These are phyloP conservation scores for Cercospora nicotianae DNA, from an alignment of 2,329 filamentous ascomycete species.

Conservation along the genomic window DNA sequence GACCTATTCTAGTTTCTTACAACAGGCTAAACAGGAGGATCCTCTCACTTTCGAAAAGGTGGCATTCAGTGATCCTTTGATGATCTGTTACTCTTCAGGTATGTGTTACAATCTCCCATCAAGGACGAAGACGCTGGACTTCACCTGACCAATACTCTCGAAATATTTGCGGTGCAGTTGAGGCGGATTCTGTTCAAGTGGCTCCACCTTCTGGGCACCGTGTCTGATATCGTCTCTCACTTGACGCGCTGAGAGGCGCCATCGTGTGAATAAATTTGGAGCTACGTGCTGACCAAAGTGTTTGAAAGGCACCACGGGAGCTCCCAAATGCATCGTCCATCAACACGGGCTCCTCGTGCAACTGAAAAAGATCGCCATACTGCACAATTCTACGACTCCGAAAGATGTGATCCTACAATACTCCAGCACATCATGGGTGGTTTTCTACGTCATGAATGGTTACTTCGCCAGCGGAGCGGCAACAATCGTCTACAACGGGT, in stretches of 20 bases:
- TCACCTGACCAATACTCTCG: neutral
- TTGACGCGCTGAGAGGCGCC: neutral
- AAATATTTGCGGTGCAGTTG: neutral
- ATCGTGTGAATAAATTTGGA: too few species aligned
- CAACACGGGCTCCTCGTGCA: slow-evolving; percentile 45
- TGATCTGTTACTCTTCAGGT: slow-evolving; percentile 47
- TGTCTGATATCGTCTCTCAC: neutral
- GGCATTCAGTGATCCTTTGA: slow-evolving; percentile 45
- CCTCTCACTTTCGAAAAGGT: slow-evolving; percentile 42
- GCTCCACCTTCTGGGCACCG: neutral
- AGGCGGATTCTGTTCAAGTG: slow-evolving; percentile 18
- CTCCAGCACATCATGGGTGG: slow-evolving; percentile 50
- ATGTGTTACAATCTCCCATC: neutral
- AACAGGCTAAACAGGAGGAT: slow-evolving; percentile 34
- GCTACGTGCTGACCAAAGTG: neutral
- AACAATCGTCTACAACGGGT: slow-evolving; percentile 48
- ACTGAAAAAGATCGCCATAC: slow-evolving; percentile 46
- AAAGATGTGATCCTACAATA: slow-evolving; percentile 49
- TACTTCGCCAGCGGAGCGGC: slow-evolving; percentile 38
- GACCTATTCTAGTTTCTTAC: slow-evolving; percentile 38
- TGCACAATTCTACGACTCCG: slow-evolving; percentile 47
- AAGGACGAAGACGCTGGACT: neutral
- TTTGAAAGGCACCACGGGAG: slow-evolving; percentile 42
- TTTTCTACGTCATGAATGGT: slow-evolving; percentile 44
- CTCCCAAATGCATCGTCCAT: slow-evolving; percentile 50